Evolutionary conservation across 306 rosid genomes (phyloP).

Genomic region (Prunus persica): DNA sequence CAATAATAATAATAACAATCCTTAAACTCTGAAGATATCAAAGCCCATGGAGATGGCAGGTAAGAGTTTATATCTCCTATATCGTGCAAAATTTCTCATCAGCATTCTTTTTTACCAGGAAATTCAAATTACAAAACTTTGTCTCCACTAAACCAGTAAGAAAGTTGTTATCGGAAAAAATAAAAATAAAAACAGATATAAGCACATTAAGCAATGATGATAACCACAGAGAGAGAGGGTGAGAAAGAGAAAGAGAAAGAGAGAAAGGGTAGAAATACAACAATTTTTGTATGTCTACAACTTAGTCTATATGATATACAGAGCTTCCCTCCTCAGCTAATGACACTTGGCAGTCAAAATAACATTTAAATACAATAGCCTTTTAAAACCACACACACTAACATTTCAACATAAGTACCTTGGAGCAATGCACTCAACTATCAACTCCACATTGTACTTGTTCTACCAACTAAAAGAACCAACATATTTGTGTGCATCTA

Average conservation of each 20-base stretch:
- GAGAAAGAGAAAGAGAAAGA: not conserved
- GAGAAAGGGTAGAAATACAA: not conserved
- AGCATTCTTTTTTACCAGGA: no score
- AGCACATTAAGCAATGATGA: not conserved
- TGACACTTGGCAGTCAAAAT: not conserved
- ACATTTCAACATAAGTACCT: not conserved
- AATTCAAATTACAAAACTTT: no score
- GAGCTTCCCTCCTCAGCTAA: not conserved
- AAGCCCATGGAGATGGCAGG: not conserved
- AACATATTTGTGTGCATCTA: not conserved
- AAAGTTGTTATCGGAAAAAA: no score
- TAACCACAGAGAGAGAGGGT: not conserved
- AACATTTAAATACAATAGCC: not conserved
- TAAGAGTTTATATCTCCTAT: not conserved
- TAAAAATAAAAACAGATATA: no score
- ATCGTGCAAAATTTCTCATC: no score
- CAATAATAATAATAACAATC: not conserved
- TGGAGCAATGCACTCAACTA: no score
- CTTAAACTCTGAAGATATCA: not conserved
- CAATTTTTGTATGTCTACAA: not conserved
- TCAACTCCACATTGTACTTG: not conserved
- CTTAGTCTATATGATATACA: not conserved
- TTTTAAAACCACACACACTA: not conserved
- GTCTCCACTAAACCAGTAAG: no score
- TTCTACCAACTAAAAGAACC: not conserved